Base-by-base conservation (phyloP, 768 basidiomycete species). In the Mycena latifolia region DNA sequence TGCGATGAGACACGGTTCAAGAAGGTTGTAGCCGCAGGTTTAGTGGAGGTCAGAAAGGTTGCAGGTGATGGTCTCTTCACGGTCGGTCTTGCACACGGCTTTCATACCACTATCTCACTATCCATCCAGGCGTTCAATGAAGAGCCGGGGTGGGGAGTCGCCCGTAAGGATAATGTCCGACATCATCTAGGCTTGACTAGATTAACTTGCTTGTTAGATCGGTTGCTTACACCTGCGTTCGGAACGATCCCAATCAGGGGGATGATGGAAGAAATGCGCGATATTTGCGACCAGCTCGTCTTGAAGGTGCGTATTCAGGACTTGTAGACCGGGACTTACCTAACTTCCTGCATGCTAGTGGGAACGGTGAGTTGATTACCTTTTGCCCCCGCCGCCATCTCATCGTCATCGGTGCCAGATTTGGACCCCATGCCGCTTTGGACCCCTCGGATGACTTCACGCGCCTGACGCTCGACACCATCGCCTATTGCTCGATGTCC, bases 191-290 rank as follows among this genome's bases (percentile, higher is more conserved):
- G n/a, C n/a, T 24, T 5, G n/a, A 29, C 25, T 1, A 5, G 22
- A 25, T 28, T 14, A 28, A 53, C n/a, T 47, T 5, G 2, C 33
- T n/a, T 12, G 29, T n/a, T 14, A 67, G 65, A 67, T 33, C 60
- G 65, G n/a, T 47, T 67, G 5, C 60, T 67, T 14, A 67, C 62
- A 60, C 60, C 60, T 10, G 65, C 61, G 1, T 67, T 67, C 10
- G 65, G 65, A 3, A 35, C 65, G 2, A 45, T 67, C 14, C 47
- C 60, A 14, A 58, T 67, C n/a, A 61, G 58, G 27, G 77, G 75
- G 54, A 86, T 86, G 85, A 80, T 84, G 61, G 77, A 78, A 29
- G 81, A 80, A 51, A 85, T 85, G 85, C 68, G 76, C 11, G 85
- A 85, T 66, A 80, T 85, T 50, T 76, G 74, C 14, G 73, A 74